Evolutionary conservation across 106 monocot species (phyloP), one percentile per base, ranked within the genome.

Genomic region (Dioscorea alata): DNA sequence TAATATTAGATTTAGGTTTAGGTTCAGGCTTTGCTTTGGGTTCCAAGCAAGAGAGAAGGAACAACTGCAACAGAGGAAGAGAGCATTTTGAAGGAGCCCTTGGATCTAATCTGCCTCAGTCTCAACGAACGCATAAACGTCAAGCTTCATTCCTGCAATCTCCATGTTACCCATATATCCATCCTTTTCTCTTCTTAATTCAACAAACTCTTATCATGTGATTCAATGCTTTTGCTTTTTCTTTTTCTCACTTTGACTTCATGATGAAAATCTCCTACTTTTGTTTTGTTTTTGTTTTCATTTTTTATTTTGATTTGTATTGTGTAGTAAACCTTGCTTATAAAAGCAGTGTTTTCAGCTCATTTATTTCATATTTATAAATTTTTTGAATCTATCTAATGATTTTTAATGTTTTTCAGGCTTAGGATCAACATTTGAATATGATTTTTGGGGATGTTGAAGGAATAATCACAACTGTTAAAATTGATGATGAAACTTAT

Each of bases 121-220:
- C 81, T 81, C 61, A 75, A 81, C 60, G 81, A 81, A 61, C 75
- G 81, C 14, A 81, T 81, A 75, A 75, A 81, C 67, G 81, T 81
- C 66, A 81, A 81, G 67, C 81, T 81, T 31, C 81, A 75, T 2
- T 81, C 81, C 12, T 75, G 81, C 5, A 81, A 81, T 53, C 81
- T 81, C 9, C 80, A 80, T 31, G 75, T 80, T 61, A 63, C 21
- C 5, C 42, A 42, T 42, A n/a, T n/a, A 42, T 10, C 9, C 9
- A 42, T 3, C 7, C 34, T 34, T 7, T 7, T 34, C 4, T 42
- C 9, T 8, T 42, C 42, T 42, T 10, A 42, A 42, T 42, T 42
- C 42, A 1, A 42, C 42, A 2, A 42, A 42, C 6, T n/a, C n/a
- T n/a, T n/a, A n/a, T n/a, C n/a, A n/a, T n/a, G n/a, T 56, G 6